phyloP scores from a whole-genome alignment of 805 yeast genomes.

The Sungouiozyma intestinalis region DNA sequence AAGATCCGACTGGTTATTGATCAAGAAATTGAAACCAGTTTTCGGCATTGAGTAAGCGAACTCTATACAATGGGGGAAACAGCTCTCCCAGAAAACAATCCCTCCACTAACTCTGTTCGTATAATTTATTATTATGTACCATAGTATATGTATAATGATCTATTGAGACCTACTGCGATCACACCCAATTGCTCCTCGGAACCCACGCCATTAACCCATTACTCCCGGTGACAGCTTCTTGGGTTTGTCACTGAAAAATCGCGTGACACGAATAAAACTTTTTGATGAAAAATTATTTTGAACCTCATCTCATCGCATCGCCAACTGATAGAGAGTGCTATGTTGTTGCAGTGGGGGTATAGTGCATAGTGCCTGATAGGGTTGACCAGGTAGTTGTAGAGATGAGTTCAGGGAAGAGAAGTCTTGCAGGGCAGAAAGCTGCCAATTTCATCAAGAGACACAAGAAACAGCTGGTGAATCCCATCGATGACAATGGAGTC shows the following conservation, averaged over 20 bases:
- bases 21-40: constrained; percentile 78
- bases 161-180: no score
- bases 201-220: no score
- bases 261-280: not conserved
- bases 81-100: constrained; percentile 16
- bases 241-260: not conserved
- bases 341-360: not conserved
- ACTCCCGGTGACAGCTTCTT: no score
- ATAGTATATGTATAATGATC: not conserved
- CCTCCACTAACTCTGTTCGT: constrained; percentile 2
- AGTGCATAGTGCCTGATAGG: not conserved
- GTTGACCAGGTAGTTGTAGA: not conserved
- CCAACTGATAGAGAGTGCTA: not conserved
- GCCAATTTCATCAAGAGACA: constrained; percentile 22
- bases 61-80: constrained; percentile 5
- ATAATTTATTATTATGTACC: not conserved
- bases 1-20: constrained; percentile 90
- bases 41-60: constrained; percentile 54
- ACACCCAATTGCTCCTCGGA: no score
- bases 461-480: constrained; percentile 19
- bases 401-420: constrained; percentile 20
- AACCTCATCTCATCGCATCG: constrained; percentile 2
- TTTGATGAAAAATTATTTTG: not conserved
- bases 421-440: constrained; percentile 12
- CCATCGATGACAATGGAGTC: constrained; percentile 18